Evolutionary conservation across 2,329 filamentous ascomycete species (phyloP), one percentile per base, ranked within the genome.

Genomic region (Pleurostoma richardsiae): DNA sequence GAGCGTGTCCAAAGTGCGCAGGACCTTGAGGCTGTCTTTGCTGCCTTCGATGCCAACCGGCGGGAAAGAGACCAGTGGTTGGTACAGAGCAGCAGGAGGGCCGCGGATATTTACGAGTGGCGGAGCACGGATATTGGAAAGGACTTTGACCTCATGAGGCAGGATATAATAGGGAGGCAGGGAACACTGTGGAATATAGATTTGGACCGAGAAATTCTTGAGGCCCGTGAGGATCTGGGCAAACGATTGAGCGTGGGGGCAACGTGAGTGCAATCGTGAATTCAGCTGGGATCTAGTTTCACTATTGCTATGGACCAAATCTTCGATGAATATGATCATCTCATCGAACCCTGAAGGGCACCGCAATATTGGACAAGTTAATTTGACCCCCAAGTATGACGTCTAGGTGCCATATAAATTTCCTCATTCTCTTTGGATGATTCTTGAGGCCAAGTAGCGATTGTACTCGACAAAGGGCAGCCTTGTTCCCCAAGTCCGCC

Each of bases 11-110:
- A 52, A 0, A 59, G 51, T 0, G 49, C 54, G 0, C 47, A 54
- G 0, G 66, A 74, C 6, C 57, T 76, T 0, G 59, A 67, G 5
- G 64, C 62, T 0, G 78, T 67, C 0, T 79, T 83, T 41, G 61
- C 63, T n/a, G 70, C 70, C 0, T 82, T 76, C 40, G 76, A 82
- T 51, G 60, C 58, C 7, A 61, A 72, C 4, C 64, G 80, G 1
- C 63, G 77, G 3, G 67, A 72, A 7, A 60, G 77, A 6, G 71
- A 67, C 6, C 73, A 78, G 48, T 69, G 68, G 57, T 58, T 80
- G 0, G 74, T 80, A 0, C 60, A 66, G 4, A 79, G 69, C 43
- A 80, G 77, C 47, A 66, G 66, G 39, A 63, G 74, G 11, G 67
- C 67, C 19, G 73, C 56, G 0, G 58, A 65, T 46, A 48, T 74